Conservation (phyloP, 441 rosid genomes). For the Flueggea neowawraea region DNA sequence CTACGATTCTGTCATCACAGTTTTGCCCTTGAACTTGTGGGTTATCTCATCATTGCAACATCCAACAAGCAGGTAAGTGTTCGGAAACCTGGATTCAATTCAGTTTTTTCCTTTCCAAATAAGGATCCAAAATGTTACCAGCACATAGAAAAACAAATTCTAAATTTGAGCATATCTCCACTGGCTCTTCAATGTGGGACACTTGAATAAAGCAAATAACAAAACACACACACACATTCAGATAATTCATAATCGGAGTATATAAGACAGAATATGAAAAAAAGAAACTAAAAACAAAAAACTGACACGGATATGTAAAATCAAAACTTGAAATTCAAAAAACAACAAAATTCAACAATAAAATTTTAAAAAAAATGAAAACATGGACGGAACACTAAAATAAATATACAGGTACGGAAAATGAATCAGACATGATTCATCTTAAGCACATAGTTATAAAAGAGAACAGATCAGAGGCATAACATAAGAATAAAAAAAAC, state of each 20-base stretch:
- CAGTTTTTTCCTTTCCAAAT: neutral
- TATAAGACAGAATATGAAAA: neutral
- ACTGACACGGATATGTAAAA: neutral
- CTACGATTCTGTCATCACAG: constrained; percentile 69
- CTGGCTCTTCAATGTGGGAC: neutral
- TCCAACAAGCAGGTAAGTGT: constrained; percentile 69
- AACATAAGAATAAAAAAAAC: neutral
- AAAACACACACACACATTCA: too few relatives aligned
- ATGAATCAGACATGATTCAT: too few relatives aligned
- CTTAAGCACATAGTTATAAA: too few relatives aligned
- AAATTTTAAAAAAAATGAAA: too few relatives aligned
- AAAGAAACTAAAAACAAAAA: neutral
- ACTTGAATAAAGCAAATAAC: too few relatives aligned
- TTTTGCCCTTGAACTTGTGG: constrained; percentile 73
- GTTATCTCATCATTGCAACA: constrained; percentile 76
- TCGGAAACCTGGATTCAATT: constrained; percentile 51
- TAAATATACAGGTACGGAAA: neutral
- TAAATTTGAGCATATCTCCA: neutral
- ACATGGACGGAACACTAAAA: neutral
- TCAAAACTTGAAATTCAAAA: neutral
- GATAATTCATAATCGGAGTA: too few relatives aligned
- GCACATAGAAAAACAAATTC: neutral
- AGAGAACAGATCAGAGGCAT: neutral
- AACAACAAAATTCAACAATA: neutral
- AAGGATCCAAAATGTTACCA: too few relatives aligned